phyloP scores from a whole-genome alignment of 192 early-diverging fungal species.

The Backusella psychrophila region DNA sequence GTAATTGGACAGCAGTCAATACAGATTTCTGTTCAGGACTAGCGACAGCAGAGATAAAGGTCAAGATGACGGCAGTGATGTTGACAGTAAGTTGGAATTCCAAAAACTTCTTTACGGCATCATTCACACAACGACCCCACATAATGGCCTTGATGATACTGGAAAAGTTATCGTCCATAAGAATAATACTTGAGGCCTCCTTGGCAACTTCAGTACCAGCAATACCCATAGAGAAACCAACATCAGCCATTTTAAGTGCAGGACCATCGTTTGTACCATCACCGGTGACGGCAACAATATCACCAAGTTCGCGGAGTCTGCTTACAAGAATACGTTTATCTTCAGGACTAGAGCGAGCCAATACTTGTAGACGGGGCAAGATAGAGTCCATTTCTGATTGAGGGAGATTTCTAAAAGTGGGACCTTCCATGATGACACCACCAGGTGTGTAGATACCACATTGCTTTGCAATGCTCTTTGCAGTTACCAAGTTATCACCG shows the following conservation, averaged over 20 bases:
- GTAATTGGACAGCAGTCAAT: slow-evolving; percentile 91
- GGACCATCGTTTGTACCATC: slow-evolving; percentile 99
- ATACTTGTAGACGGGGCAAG: slow-evolving; percentile 88
- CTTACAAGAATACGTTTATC: slow-evolving; percentile 96
- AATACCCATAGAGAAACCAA: slow-evolving; percentile 99
- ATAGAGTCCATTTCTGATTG: slow-evolving; percentile 84
- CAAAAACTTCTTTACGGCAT: slow-evolving; percentile 96
- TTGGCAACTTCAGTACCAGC: slow-evolving; percentile 99
- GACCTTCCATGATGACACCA: slow-evolving; percentile 94
- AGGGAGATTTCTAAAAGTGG: slow-evolving; percentile 83
- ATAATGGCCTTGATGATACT: slow-evolving; percentile 96
- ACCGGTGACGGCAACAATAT: slow-evolving; percentile 97
- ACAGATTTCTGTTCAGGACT: slow-evolving; percentile 70
- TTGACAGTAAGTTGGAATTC: slow-evolving; percentile 99
- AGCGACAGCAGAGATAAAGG: slow-evolving; percentile 75
- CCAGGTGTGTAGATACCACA: slow-evolving; percentile 89
- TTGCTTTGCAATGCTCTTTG: slow-evolving; percentile 89
- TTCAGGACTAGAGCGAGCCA: slow-evolving; percentile 91
- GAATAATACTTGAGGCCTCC: slow-evolving; percentile 94
- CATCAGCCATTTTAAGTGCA: slow-evolving; percentile 91
- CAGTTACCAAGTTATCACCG: slow-evolving; percentile 94
- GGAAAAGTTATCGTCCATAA: slow-evolving; percentile 99
- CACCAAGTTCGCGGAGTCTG: slow-evolving; percentile 82
- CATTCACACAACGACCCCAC: slow-evolving; percentile 97
- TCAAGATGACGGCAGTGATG: slow-evolving; percentile 84